Evolutionary conservation across 768 basidiomycete genomes (phyloP), one percentile per base, ranked within the genome.

Genomic region (Hirschioporus abietinus): DNA sequence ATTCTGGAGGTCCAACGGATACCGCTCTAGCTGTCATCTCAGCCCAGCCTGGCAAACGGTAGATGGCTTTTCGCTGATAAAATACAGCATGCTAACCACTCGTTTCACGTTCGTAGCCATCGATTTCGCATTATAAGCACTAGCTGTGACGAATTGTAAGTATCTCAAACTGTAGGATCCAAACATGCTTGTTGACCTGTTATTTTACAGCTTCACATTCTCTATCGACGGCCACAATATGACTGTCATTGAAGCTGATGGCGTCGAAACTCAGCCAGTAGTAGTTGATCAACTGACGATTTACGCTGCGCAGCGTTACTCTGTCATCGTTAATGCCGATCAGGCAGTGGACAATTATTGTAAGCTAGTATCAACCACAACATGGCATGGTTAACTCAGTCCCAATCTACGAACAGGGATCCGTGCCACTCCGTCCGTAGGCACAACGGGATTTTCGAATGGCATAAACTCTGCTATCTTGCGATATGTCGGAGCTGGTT

Each of bases 221-320:
- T 80, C 78, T 6, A 83, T 85, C 67, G 81, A 83, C 58, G 72
- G 73, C 3, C 84, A 85, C 69, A 72, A 71, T 7, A 69, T 84
- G 66, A 83, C 79, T 0, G 70, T 85, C 67, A 84, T 84, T 58
- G 84, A 84, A 72, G 80, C 76, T 0, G 84, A 85, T 60, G 81
- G 80, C 8, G 66, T 76, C 60, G 78, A 77, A 63, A 73, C 77
- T 10, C 61, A 76, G 27, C 82, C 85, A 0, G 66, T 78, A 15
- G 65, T 64, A 0, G 79, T 82, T 3, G 79, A 83, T 64, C 70
- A 74, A 12, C 78, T 85, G 62, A 71, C 78, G 7, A 81, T 88
- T 42, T 83, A 78, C 64, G 75, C 76, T 12, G 85, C 79, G 1
- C 86, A 87, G 71, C 80, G 85, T 18, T 86, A 87, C 70, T 83